Percentiles rank a stretch among this genome's conserved stretches.
Evolutionary conservation across 768 basidiomycete species (phyloP).

Genomic region (Podaxis pistillaris): DNA sequence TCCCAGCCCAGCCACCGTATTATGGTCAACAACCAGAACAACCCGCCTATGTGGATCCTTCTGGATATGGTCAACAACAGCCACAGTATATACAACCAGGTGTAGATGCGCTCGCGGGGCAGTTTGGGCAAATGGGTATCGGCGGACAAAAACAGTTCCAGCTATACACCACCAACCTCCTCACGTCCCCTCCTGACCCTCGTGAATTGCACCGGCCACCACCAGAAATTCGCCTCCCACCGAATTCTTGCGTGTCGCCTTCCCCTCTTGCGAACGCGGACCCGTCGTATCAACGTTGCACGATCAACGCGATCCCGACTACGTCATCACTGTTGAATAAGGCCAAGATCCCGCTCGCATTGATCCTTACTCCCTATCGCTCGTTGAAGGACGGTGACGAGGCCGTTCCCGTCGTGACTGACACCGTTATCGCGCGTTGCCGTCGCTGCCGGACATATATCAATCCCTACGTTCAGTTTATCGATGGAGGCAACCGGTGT

Average conservation of each 20-base stretch:
- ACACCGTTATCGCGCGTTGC: conserved; percentile 95
- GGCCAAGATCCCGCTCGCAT: conserved; percentile 85
- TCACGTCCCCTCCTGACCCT: conserved; percentile 92
- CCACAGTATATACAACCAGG: conserved; percentile 46
- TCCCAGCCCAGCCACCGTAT: conserved; percentile 34
- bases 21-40: conserved; percentile 39
- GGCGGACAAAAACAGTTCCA: conserved; percentile 74
- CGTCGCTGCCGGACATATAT: conserved; percentile 96
- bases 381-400: conserved; percentile 81
- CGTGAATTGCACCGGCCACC: conserved; percentile 77
- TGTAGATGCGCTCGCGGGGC: conserved; percentile 70
- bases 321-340: conserved; percentile 85
- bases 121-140: conserved; percentile 89
- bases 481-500: conserved; percentile 93
- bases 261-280: conserved; percentile 83
- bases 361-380: conserved; percentile 90
- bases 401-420: conserved; percentile 84
- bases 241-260: conserved; percentile 77
- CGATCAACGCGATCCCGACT: conserved; percentile 90
- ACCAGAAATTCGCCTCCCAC: conserved; percentile 87
- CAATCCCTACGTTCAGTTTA: conserved; percentile 96
- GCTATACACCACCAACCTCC: conserved; percentile 85
- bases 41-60: conserved; percentile 47
- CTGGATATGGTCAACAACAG: conserved; percentile 37
- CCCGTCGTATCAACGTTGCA: conserved; percentile 87